Evolutionary conservation across 2,329 filamentous ascomycete genomes (phyloP).

Genomic region (Pestalotiopsis sp.): DNA sequence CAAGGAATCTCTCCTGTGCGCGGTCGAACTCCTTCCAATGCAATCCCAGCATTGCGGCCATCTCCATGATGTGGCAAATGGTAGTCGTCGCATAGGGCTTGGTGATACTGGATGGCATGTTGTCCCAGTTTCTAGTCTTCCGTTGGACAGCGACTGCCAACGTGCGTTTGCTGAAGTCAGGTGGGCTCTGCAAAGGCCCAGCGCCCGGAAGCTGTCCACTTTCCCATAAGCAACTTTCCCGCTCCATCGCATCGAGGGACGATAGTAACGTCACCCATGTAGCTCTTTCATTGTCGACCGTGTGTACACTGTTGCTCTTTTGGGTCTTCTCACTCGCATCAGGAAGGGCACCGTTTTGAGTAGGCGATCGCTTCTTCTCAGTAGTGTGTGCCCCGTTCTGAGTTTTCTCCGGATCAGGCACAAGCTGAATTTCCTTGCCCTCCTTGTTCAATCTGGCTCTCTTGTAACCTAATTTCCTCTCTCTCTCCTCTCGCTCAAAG

Average conservation of each 20-base stretch:
- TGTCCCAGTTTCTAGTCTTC: not conserved
- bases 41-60: not conserved
- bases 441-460: too few relatives aligned
- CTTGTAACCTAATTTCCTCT: not conserved
- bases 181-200: not conserved
- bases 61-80: not conserved
- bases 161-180: not conserved
- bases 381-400: not conserved
- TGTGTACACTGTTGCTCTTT: not conserved
- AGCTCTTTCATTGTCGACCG: conserved; percentile 2
- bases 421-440: too few relatives aligned
- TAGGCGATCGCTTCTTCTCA: not conserved
- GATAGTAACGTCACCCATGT: not conserved
- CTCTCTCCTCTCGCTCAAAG: not conserved
- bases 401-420: too few relatives aligned
- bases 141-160: not conserved
- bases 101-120: not conserved
- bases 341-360: not conserved
- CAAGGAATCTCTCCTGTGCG: not conserved
- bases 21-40: not conserved
- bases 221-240: not conserved
- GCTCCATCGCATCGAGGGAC: not conserved
- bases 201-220: not conserved
- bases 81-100: not conserved
- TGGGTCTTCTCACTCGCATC: not conserved